Evolutionary conservation across 176 grass and related monocot genomes (phyloP).

Genomic region (Phoenix roebelenii): DNA sequence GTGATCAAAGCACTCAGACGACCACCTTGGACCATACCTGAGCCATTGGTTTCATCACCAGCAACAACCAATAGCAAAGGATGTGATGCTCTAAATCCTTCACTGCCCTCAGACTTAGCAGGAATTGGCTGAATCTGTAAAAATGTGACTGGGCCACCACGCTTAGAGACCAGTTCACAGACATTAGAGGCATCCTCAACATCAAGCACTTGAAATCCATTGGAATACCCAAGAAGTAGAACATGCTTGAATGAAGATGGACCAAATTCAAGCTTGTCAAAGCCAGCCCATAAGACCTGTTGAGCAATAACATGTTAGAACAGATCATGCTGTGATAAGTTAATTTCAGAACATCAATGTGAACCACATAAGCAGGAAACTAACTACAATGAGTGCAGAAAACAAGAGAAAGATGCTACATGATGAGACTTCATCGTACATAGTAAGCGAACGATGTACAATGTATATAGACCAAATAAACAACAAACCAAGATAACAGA

Average conservation of each 20-base stretch:
- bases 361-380: too few relatives aligned
- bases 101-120: slow-evolving; percentile 34
- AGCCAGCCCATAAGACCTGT: slow-evolving; percentile 94
- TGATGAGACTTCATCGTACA: too few relatives aligned
- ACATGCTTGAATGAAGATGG: slow-evolving; percentile 83
- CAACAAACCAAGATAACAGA: too few relatives aligned
- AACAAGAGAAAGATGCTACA: too few relatives aligned
- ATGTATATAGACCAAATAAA: too few relatives aligned
- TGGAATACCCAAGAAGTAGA: slow-evolving; percentile 84
- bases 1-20: slow-evolving; percentile 87
- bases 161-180: slow-evolving; percentile 91
- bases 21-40: slow-evolving; percentile 81
- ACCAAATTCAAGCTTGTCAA: slow-evolving; percentile 76
- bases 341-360: too few relatives aligned
- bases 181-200: slow-evolving; percentile 96
- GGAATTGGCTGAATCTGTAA: slow-evolving; percentile 95
- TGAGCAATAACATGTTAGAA: not conserved
- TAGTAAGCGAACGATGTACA: too few relatives aligned
- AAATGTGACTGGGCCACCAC: slow-evolving; percentile 90
- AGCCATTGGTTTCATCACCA: slow-evolving; percentile 91
- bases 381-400: too few relatives aligned
- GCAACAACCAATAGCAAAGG: slow-evolving; percentile 95
- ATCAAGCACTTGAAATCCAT: slow-evolving; percentile 99
- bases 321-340: too few relatives aligned
- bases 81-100: slow-evolving; percentile 89